Base-by-base conservation (phyloP, 2,329 filamentous ascomycete species). In the Fusarium miscanthi region DNA sequence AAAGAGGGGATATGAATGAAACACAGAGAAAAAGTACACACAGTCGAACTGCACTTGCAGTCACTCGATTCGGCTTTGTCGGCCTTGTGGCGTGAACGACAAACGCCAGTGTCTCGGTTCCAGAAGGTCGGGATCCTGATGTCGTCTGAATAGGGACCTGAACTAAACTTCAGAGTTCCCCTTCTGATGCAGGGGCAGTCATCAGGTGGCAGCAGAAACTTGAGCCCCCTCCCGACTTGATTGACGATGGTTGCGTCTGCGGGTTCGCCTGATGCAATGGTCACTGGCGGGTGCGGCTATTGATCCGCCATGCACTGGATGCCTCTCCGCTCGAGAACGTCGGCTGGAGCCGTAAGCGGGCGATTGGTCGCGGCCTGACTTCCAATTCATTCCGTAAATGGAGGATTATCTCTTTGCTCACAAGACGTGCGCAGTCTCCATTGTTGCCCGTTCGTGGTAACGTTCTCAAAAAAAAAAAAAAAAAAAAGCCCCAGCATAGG, bases 21-120 rank as follows among this genome's bases (percentile, higher is more conserved):
- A 53, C 54, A 65, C 37, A 48, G 33, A 52, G 33, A n/a, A 52
- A 25, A 33, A 27, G 40, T 27, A 19, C 43, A 52, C 38, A 27
- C 30, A 42, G 31, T 33, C 38, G 30, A 45, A 35, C 30, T 73
- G 58, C 53, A 45, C 62, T 52, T 42, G 54, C 43, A 51, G 48
- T 57, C 38, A 33, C 52, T 60, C 33, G 23, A 53, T 38, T 53
- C 43, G 51, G 59, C n/a, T 57, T 48, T 53, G 41, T 41, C 38
- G 46, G 37, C 41, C 41, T 52, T 41, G 66, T 73, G 54, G 62
- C 45, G 70, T 64, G 63, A 33, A 38, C 49, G 46, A 46, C 58
- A 51, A 64, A 71, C 70, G 62, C 70, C 62, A 71, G 53, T 59
- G 62, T 61, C 51, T 73, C 46, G 62, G 59, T 54, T 73, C 70